These are phyloP conservation scores for Porogramme epimiltina DNA, from an alignment of 1,284 basidiomycete species.

Conservation along the genomic window DNA sequence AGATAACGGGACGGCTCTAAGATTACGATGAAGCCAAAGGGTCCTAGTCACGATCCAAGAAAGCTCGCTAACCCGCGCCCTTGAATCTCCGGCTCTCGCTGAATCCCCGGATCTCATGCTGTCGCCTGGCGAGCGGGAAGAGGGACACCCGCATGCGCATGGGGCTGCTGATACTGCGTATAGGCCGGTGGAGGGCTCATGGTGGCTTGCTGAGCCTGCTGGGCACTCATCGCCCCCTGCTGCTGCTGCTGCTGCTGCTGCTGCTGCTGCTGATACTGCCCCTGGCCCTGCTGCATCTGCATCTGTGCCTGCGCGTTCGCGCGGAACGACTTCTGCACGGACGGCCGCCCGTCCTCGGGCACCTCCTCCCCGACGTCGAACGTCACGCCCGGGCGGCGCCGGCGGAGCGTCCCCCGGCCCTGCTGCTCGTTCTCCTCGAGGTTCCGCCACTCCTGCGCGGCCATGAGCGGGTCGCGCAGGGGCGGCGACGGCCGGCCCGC, in stretches of 20 bases:
- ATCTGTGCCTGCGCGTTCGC: conserved; percentile 9
- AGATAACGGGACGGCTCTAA: conserved; percentile 8
- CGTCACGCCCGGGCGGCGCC: conserved; percentile 68
- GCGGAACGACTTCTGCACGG: conserved; percentile 18
- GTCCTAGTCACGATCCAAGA: too few relatives aligned
- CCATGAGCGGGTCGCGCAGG: conserved; percentile 59
- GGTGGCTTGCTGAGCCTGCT: neutral
- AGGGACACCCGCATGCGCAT: neutral
- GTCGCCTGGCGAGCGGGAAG: conserved; percentile 6
- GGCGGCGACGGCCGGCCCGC: conserved; percentile 59
- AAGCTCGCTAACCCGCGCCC: too few relatives aligned
- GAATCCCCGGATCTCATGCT: too few relatives aligned
- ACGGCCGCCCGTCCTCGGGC: conserved; percentile 18
- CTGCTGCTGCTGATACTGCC: too few relatives aligned
- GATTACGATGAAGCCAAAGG: too few relatives aligned
- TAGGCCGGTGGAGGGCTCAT: too few relatives aligned
- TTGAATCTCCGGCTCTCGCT: too few relatives aligned
- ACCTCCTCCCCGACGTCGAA: conserved; percentile 57
- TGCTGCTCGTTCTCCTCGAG: conserved; percentile 44
- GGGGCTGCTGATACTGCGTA: neutral
- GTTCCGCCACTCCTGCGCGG: conserved; percentile 68
- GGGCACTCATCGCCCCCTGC: too few relatives aligned
- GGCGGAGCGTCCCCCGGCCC: conserved; percentile 44
- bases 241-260: too few relatives aligned
- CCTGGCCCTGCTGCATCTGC: neutral